Percentiles rank a stretch among this genome's conserved stretches.
Evolutionary conservation across 2,329 filamentous ascomycete species (phyloP).

Genomic region (Beauveria sp.): DNA sequence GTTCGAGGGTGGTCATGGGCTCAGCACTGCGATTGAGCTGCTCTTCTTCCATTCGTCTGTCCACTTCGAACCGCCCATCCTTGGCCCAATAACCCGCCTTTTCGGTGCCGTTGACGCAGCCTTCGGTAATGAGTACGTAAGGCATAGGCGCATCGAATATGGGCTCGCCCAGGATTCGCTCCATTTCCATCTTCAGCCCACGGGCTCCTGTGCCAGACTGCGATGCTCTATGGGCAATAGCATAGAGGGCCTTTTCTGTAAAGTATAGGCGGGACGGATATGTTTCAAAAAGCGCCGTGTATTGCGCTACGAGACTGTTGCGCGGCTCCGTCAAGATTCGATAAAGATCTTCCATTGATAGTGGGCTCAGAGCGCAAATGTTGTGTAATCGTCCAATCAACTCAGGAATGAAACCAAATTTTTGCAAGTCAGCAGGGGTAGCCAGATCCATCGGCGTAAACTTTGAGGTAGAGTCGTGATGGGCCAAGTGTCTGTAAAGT

Average conservation of each 20-base stretch:
- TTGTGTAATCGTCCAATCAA: constrained; percentile 94
- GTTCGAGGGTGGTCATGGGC: constrained; percentile 28
- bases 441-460: constrained; percentile 63
- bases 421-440: constrained; percentile 68
- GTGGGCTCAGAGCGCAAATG: constrained; percentile 73
- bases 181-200: constrained; percentile 73
- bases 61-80: constrained; percentile 61
- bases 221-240: constrained; percentile 63
- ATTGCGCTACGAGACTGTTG: constrained; percentile 82
- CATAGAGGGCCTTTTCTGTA: constrained; percentile 71
- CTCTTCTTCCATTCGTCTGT: constrained; percentile 60
- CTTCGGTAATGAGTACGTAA: constrained; percentile 67
- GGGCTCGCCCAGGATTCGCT: constrained; percentile 67
- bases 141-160: constrained; percentile 77
- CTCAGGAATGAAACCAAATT: constrained; percentile 88
- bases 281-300: constrained; percentile 75
- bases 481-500: constrained; percentile 47
- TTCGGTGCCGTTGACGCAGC: constrained; percentile 55
- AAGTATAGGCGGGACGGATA: constrained; percentile 76
- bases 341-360: constrained; percentile 61
- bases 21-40: constrained; percentile 28
- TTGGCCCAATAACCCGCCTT: constrained; percentile 59
- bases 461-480: constrained; percentile 35
- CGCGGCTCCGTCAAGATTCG: constrained; percentile 88
- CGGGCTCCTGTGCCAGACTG: constrained; percentile 65